Evolutionary conservation across 2,329 filamentous ascomycete species (phyloP), one percentile per base, ranked within the genome.

Genomic region (Diplocarpon mali): DNA sequence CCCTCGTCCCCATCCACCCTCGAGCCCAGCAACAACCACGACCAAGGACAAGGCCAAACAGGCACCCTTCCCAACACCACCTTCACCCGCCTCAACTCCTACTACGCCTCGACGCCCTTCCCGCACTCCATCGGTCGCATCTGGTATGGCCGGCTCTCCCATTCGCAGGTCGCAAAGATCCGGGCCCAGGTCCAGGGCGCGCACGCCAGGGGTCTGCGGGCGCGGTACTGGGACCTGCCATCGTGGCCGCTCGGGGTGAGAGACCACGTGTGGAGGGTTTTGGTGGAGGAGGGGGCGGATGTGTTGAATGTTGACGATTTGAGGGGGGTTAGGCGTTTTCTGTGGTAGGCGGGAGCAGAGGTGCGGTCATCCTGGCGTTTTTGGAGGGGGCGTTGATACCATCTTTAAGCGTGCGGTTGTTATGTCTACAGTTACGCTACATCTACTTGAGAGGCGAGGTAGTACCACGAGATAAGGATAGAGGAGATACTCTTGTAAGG

Each of bases 41-140:
- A 24, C 8, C 35, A 39, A 6, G 53, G 59, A 35, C 46, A 48
- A 8, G 65, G 67, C 6, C 70, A 73, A 58, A 70, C 66, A 5
- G 67, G 67, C 42, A 65, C 64, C 7, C 57, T 60, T 1, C 53
- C 58, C 0, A n/a, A 27, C 27, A 20, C 24, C 1, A 10, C 24
- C 2, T 81, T 72, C 62, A 68, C 69, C 55, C 46, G 55, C 1
- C 63, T 64, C 14, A 85, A 83, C 59, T 81, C 77, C 3, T 80
- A 77, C 62, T 85, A 84, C 60, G 77, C 80, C 14, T 80, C 74
- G 38, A 69, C 71, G 2, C 70, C 73, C 13, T 80, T 85, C 56
- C 63, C 61, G 14, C 56, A 61, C 3, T 60, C 70, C 1, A 67
- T 85, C 12, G 81, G 78, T 2, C 50, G 54, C 12, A 53, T 69